Conservation (phyloP, 2,329 filamentous ascomycete genomes). For the Endocalyx cinctus region DNA sequence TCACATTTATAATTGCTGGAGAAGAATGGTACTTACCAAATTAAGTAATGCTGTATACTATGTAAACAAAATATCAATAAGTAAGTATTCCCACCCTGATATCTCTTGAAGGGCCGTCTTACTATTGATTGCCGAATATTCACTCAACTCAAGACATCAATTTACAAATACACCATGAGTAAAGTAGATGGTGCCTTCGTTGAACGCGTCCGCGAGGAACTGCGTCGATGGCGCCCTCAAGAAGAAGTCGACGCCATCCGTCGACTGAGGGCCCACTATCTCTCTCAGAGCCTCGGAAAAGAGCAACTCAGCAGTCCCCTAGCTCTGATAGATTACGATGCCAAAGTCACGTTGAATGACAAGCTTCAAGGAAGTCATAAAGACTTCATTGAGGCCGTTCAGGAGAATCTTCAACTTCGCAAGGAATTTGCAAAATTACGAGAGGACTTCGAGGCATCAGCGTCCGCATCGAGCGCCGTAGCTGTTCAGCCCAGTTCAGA, state of each 20-base stretch:
- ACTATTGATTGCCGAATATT: no score
- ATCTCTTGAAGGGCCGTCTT: no score
- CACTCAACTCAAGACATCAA: no score
- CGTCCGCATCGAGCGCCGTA: constrained; percentile 12
- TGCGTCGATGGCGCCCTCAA: constrained; percentile 53
- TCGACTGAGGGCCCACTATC: constrained; percentile 48
- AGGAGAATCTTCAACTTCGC: constrained; percentile 47
- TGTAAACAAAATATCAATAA: no score
- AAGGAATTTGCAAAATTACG: constrained; percentile 39
- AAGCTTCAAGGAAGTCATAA: constrained; percentile 44
- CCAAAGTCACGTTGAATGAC: constrained; percentile 29
- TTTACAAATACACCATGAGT: constrained; percentile 14
- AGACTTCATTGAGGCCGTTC: constrained; percentile 51
- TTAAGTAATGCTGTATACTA: no score
- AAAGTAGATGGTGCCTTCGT: constrained; percentile 29
- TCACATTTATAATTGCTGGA: no score
- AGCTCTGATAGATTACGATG: constrained; percentile 40
- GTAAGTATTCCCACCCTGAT: no score
- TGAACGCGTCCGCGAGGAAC: constrained; percentile 34
- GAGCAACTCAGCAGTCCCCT: constrained; percentile 40
- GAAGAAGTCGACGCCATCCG: constrained; percentile 55
- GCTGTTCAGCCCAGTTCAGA: no score
- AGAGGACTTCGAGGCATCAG: constrained; percentile 20
- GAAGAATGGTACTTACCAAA: no score
- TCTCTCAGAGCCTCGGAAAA: constrained; percentile 43